A percentile compares a stretch with the other conserved stretches of the same genome.
Conservation (phyloP, 768 basidiomycete species). For the Suillus placidus region DNA sequence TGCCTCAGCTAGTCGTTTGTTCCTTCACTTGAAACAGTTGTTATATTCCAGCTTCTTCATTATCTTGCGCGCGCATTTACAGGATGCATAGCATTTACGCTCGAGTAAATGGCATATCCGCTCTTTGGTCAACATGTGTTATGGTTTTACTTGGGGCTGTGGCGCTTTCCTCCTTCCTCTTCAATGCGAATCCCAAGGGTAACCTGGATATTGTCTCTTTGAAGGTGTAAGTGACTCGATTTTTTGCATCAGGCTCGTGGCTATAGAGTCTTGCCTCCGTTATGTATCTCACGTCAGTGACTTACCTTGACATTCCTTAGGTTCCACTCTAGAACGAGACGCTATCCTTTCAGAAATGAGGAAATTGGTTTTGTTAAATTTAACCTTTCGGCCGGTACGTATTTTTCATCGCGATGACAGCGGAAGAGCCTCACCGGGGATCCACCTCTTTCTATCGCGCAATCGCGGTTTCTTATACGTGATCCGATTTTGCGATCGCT, state of each 20-base stretch:
- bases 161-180: conserved; percentile 71
- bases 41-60: neutral
- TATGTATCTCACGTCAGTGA: conserved; percentile 12
- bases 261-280: conserved; percentile 11
- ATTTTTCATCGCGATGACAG: conserved; percentile 27
- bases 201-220: conserved; percentile 61
- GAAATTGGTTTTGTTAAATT: conserved; percentile 83
- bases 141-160: conserved; percentile 73
- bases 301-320: conserved; percentile 34
- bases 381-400: conserved; percentile 76
- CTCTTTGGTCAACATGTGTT: conserved; percentile 72
- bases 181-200: conserved; percentile 60
- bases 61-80: neutral
- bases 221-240: conserved; percentile 65
- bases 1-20: neutral
- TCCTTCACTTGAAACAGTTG: neutral
- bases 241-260: conserved; percentile 9
- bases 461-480: conserved; percentile 9
- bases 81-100: conserved; percentile 72
- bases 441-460: conserved; percentile 13
- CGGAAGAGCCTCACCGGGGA: conserved; percentile 26
- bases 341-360: conserved; percentile 62
- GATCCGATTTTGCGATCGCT: neutral
- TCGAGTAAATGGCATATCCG: conserved; percentile 73
- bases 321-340: conserved; percentile 50